Evolutionary conservation across 768 basidiomycete species (phyloP).

Genomic region (Rhizopogon vulgaris): DNA sequence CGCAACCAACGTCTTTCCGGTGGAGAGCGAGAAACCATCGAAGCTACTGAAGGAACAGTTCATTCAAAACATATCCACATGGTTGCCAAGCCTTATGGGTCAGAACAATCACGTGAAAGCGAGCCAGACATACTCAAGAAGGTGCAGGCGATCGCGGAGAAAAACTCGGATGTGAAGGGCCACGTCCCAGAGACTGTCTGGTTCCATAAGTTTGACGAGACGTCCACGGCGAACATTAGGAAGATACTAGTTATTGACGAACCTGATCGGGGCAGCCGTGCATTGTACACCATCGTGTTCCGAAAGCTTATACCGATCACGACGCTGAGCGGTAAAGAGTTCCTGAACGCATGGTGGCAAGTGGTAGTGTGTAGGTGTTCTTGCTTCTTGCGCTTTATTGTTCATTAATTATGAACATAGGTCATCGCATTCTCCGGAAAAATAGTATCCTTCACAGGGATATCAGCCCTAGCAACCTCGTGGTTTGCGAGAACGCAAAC

Average conservation of each 20-base stretch:
- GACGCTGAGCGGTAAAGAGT: background rate
- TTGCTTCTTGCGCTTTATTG: background rate
- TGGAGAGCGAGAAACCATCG: background rate
- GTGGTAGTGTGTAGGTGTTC: background rate
- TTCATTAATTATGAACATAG: background rate
- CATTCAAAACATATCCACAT: background rate
- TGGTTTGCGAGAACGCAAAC: background rate
- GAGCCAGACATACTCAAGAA: background rate
- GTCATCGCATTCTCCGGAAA: constrained; percentile 3
- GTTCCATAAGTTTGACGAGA: background rate
- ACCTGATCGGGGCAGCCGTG: background rate
- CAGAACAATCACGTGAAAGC: background rate
- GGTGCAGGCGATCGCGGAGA: background rate
- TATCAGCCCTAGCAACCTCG: background rate
- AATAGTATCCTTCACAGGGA: background rate
- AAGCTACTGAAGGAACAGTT: background rate
- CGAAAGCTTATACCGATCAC: background rate
- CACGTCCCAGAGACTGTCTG: background rate
- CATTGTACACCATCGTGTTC: background rate
- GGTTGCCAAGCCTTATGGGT: background rate
- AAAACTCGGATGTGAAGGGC: background rate
- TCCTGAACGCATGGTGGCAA: constrained; percentile 1
- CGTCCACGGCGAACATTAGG: background rate
- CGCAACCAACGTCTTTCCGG: constrained; percentile 7
- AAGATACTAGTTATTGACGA: background rate